Base-by-base conservation (phyloP, 345 rosid genomes). In the Lepidium sativum region DNA sequence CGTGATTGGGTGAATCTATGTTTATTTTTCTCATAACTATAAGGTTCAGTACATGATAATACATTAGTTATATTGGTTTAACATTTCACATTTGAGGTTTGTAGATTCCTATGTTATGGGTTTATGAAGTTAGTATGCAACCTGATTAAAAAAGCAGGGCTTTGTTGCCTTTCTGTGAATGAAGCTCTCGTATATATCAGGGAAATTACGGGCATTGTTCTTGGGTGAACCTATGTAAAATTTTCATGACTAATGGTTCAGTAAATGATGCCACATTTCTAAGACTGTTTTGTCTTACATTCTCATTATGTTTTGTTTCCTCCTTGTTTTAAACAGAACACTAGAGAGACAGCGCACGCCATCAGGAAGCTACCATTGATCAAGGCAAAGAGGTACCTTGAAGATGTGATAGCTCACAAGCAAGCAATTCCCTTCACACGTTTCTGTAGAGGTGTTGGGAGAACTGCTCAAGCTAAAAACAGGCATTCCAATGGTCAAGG, bases 371-470 rank as follows among this genome's bases (percentile, higher is more conserved):
- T 91, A 65, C 84, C 96, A 66, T 78, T 95, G 83, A 68, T 43
- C 42, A 88, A 88, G 95, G 97, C 97, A 0, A 95, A 95, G 86
- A 86, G 96, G 55, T 95, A 95, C 58, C 65, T 95, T 73, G 99
- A 95, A 52, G 97, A 91, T 91, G 99, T 95, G 61, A 73, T 88
- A 65, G 95, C 78, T 15, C 99, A 95, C 78, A 95, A 95, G 73
- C 99, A 95, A 74, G 99, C 99, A 9, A 88, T 95, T n/a, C 99
- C 99, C n/a, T 95, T 95, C 86, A 75, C 92, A 6, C 92, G 96
- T 6, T 95, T 84, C 76, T 95, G 97, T 16, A 32, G 97, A 65
- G 99, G 97, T 41, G 96, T 95, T 4, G 99, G 97, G n/a, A 81
- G 97, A n/a, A 95, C 99, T 78, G 99, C 99, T 48, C 99, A 95